A percentile compares a stretch with the other conserved stretches of the same genome.
phyloP scores from a whole-genome alignment of 73 alveolate species.

The Effrenium voratum region DNA sequence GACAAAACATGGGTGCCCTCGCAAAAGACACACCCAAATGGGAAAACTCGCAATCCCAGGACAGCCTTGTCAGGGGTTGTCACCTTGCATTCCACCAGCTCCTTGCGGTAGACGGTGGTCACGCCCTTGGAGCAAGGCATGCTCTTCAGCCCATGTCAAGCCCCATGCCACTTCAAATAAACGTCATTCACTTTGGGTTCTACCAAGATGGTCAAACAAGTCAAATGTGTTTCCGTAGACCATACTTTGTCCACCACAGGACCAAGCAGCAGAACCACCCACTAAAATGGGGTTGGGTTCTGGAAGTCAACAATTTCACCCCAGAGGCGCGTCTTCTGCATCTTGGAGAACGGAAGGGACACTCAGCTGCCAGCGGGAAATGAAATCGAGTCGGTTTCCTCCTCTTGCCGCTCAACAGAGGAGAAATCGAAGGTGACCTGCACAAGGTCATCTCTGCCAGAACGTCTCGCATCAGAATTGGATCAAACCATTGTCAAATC shows the following conservation, averaged over 20 bases:
- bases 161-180: neutral
- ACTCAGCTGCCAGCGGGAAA: slow-evolving; percentile 9
- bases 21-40: too few species aligned
- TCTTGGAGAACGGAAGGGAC: neutral
- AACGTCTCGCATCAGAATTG: too few species aligned
- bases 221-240: too few species aligned
- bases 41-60: too few species aligned
- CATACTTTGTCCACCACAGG: too few species aligned
- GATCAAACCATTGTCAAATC: too few species aligned
- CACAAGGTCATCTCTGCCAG: too few species aligned
- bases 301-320: neutral
- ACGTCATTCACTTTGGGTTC: neutral
- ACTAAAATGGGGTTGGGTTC: neutral
- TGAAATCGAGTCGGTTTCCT: slow-evolving; percentile 63
- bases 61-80: slow-evolving; percentile 80
- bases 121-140: slow-evolving; percentile 27
- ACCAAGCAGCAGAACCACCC: too few species aligned
- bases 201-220: too few species aligned
- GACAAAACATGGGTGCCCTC: too few species aligned
- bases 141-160: neutral
- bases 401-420: slow-evolving; percentile 83
- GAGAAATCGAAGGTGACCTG: slow-evolving; percentile 85
- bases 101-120: slow-evolving; percentile 93
- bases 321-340: neutral
- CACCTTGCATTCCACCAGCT: slow-evolving; percentile 92